Evolutionary conservation across 768 basidiomycete genomes (phyloP).

Genomic region (Mycena amicta): DNA sequence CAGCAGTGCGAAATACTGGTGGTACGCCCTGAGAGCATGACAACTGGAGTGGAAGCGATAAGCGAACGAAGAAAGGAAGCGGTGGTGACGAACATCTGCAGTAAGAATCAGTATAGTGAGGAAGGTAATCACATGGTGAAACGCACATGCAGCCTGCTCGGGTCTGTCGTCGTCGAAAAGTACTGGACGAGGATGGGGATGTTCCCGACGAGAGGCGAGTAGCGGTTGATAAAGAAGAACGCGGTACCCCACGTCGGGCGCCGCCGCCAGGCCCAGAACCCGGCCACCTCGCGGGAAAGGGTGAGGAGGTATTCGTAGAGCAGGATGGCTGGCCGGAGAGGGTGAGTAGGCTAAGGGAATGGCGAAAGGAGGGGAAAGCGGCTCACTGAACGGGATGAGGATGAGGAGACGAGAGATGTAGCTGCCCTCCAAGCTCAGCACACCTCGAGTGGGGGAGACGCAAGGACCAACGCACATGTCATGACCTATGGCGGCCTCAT

Average conservation of each 20-base stretch:
- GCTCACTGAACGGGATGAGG: constrained; percentile 31
- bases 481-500: not conserved
- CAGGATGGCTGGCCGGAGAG: constrained; percentile 33
- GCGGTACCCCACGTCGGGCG: constrained; percentile 34
- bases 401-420: constrained; percentile 16
- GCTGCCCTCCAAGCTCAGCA: not conserved
- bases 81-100: constrained; percentile 5
- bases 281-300: constrained; percentile 40
- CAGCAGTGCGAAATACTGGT: constrained; percentile 37
- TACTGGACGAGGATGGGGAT: constrained; percentile 37
- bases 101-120: constrained; percentile 7
- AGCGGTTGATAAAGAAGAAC: constrained; percentile 47
- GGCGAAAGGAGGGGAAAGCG: not conserved
- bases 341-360: not conserved
- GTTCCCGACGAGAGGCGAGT: constrained; percentile 40
- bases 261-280: constrained; percentile 41
- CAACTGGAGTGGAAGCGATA: too few relatives aligned
- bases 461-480: not conserved
- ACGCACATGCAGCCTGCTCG: constrained; percentile 32
- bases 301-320: constrained; percentile 52
- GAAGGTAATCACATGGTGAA: not conserved
- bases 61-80: too few relatives aligned
- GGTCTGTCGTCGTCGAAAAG: constrained; percentile 34
- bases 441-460: not conserved
- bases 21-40: constrained; percentile 32